Evolutionary conservation across 2,329 filamentous ascomycete genomes (phyloP).

Genomic region (Chaetoscypha palmicola): DNA sequence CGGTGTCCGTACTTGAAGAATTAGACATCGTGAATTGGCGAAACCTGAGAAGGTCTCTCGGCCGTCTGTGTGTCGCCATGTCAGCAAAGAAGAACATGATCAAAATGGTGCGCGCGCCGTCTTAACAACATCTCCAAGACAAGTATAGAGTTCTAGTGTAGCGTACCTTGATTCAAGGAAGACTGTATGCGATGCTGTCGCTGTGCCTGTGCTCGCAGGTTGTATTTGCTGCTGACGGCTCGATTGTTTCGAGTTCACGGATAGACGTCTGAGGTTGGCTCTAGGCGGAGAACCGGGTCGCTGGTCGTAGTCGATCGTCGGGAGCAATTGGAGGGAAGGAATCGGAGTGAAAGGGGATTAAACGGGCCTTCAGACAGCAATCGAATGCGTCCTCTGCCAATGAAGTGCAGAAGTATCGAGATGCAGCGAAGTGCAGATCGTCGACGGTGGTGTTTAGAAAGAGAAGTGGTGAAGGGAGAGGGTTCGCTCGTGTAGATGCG

Average conservation of each 20-base stretch:
- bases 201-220: neutral
- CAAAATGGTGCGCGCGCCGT: conserved; percentile 1
- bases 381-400: conserved; percentile 26
- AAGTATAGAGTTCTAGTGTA: neutral
- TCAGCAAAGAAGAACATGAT: conserved; percentile 19
- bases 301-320: neutral
- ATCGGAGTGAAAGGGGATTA: neutral
- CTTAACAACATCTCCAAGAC: conserved; percentile 2
- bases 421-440: neutral
- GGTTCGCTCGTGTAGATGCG: too few relatives aligned
- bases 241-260: conserved; percentile 18
- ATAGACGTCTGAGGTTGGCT: conserved; percentile 14
- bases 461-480: conserved; percentile 9
- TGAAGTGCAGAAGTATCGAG: conserved; percentile 10
- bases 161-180: conserved; percentile 15
- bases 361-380: conserved; percentile 21
- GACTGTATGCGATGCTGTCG: neutral
- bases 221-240: neutral
- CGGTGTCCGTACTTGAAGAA: conserved; percentile 25
- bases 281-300: conserved; percentile 5
- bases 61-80: conserved; percentile 17
- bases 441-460: conserved; percentile 8
- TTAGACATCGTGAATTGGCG: conserved; percentile 20
- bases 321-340: conserved; percentile 7
- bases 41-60: conserved; percentile 17